phyloP scores from a whole-genome alignment of 352 stramenopile genomes.

The Globisporangium megalacanthum region DNA sequence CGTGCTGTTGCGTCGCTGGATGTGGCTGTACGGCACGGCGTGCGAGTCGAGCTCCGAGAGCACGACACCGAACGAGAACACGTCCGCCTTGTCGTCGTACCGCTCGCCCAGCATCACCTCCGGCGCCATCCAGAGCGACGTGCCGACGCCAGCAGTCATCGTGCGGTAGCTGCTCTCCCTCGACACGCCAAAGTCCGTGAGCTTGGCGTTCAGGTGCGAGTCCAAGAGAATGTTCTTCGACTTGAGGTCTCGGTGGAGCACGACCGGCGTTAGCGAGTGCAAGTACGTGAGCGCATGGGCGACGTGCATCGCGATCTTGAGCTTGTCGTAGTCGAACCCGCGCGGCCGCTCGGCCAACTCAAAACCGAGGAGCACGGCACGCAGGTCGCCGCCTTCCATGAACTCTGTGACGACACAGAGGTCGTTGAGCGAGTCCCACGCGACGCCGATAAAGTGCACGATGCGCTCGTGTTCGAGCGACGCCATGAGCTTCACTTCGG shows the following conservation, averaged over 20 bases:
- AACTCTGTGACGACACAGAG: conserved; percentile 33
- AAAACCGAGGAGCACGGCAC: conserved; percentile 22
- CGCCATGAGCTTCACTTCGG: conserved; percentile 40
- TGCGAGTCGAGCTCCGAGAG: conserved; percentile 43
- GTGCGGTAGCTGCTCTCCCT: conserved; percentile 19
- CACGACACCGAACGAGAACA: conserved; percentile 46
- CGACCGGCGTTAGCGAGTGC: not conserved
- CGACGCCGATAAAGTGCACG: conserved; percentile 35
- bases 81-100: conserved; percentile 42
- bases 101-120: conserved; percentile 23
- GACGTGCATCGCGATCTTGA: conserved; percentile 42
- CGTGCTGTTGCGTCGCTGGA: conserved; percentile 8
- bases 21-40: not conserved
- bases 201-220: conserved; percentile 2
- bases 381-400: conserved; percentile 41
- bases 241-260: not conserved
- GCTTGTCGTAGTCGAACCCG: conserved; percentile 45
- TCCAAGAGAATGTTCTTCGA: conserved; percentile 9
- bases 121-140: conserved; percentile 47
- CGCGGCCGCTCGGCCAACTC: conserved; percentile 21
- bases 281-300: not conserved
- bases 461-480: conserved; percentile 34
- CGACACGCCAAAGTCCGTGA: too few relatives aligned
- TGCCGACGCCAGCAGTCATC: conserved; percentile 33
- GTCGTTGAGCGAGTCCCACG: conserved; percentile 32